phyloP scores from a whole-genome alignment of 1,139 yeast species.

The Yamadazyma blattariae region DNA sequence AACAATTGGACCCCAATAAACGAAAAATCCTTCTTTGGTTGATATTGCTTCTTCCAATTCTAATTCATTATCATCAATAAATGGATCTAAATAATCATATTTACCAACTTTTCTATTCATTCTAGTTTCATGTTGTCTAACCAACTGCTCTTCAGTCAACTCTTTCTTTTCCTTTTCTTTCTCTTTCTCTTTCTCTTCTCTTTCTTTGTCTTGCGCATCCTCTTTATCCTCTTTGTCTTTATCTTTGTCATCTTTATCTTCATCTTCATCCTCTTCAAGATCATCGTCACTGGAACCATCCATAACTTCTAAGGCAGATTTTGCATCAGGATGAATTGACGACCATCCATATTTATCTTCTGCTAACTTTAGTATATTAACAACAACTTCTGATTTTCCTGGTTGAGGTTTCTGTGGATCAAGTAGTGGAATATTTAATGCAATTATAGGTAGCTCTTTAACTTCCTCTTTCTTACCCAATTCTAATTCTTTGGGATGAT shows the following conservation, averaged over 20 bases:
- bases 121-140: slow-evolving; percentile 40
- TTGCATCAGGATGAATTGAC: slow-evolving; percentile 66
- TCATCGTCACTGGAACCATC: slow-evolving; percentile 62
- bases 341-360: slow-evolving; percentile 87
- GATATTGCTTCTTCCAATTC: slow-evolving; percentile 92
- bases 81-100: slow-evolving; percentile 91
- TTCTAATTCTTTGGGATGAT: slow-evolving; percentile 18
- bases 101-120: slow-evolving; percentile 77
- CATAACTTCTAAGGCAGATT: slow-evolving; percentile 56
- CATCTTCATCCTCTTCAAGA: slow-evolving; percentile 57
- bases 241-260: slow-evolving; percentile 48
- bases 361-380: slow-evolving; percentile 75
- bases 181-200: slow-evolving; percentile 22
- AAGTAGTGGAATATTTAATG: slow-evolving; percentile 57
- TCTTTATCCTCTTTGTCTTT: slow-evolving; percentile 29
- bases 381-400: slow-evolving; percentile 68
- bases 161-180: slow-evolving; percentile 33
- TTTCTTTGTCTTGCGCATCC: slow-evolving; percentile 43
- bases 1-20: slow-evolving; percentile 88
- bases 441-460: slow-evolving; percentile 41
- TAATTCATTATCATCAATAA: slow-evolving; percentile 91
- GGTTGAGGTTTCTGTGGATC: slow-evolving; percentile 51
- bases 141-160: slow-evolving; percentile 46
- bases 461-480: slow-evolving; percentile 22
- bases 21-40: slow-evolving; percentile 94